Evolutionary conservation across 2,329 filamentous ascomycete genomes (phyloP).

Genomic region (Botryosphaeria dothidea): DNA sequence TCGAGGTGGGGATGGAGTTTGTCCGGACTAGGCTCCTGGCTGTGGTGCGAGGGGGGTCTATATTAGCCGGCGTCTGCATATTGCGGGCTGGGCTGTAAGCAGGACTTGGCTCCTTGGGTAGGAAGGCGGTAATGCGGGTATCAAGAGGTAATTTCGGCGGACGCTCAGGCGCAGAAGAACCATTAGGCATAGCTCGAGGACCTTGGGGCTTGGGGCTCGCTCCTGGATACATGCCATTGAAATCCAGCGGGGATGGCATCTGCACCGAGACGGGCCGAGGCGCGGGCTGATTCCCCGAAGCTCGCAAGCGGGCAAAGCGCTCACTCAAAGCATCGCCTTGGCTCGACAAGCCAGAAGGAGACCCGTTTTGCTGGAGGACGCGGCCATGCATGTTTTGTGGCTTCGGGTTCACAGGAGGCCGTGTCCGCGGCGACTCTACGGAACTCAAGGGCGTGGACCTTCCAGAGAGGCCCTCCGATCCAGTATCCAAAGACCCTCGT

Average conservation of each 20-base stretch:
- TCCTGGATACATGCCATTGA: slow-evolving; percentile 24
- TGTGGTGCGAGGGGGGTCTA: slow-evolving; percentile 65
- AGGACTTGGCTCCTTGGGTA: slow-evolving; percentile 72
- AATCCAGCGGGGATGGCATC: slow-evolving; percentile 46
- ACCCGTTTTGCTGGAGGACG: slow-evolving; percentile 1
- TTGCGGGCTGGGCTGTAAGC: slow-evolving; percentile 79
- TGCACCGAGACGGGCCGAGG: slow-evolving; percentile 31
- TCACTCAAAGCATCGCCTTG: slow-evolving; percentile 34
- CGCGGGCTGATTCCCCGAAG: neutral
- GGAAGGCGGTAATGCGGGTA: slow-evolving; percentile 52
- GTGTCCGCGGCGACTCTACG: slow-evolving; percentile 26
- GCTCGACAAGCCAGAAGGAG: neutral
- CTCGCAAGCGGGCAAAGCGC: slow-evolving; percentile 38
- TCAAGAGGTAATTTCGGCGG: slow-evolving; percentile 53
- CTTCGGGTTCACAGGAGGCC: slow-evolving; percentile 60
- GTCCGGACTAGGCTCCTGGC: slow-evolving; percentile 64
- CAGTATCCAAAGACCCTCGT: slow-evolving; percentile 25
- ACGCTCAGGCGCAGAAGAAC: slow-evolving; percentile 28
- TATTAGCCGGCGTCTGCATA: slow-evolving; percentile 64
- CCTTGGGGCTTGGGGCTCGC: neutral
- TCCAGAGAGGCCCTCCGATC: slow-evolving; percentile 25
- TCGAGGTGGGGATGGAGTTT: slow-evolving; percentile 52
- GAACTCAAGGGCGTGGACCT: slow-evolving; percentile 26
- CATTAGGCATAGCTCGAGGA: slow-evolving; percentile 46
- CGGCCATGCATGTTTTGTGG: slow-evolving; percentile 60